phyloP scores from a whole-genome alignment of 768 basidiomycete species.

The Pulveroboletus sp. region DNA sequence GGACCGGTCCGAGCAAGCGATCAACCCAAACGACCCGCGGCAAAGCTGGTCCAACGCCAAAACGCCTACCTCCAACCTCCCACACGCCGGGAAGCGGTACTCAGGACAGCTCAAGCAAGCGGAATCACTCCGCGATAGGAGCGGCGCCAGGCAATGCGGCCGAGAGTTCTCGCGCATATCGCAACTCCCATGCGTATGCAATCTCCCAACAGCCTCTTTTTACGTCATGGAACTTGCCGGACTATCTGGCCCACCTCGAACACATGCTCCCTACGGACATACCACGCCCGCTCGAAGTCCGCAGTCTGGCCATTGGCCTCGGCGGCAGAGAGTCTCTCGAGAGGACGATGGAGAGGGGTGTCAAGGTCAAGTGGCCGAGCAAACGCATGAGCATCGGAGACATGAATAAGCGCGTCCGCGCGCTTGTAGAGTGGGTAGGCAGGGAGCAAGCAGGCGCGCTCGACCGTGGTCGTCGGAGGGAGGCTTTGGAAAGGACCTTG shows the following conservation, averaged over 20 bases:
- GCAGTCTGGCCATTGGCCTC: conserved; percentile 40
- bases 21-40: conserved; percentile 39
- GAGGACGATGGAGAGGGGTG: conserved; percentile 65
- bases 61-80: conserved; percentile 28
- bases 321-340: conserved; percentile 53
- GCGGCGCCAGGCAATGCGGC: conserved; percentile 34
- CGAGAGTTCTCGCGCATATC: conserved; percentile 62
- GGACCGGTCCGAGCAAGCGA: conserved; percentile 32
- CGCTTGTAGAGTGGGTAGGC: conserved; percentile 91
- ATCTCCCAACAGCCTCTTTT: conserved; percentile 73
- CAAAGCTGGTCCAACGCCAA: conserved; percentile 26
- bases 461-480: conserved; percentile 64
- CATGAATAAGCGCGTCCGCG: conserved; percentile 92
- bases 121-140: conserved; percentile 41
- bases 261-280: conserved; percentile 73
- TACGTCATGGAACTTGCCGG: conserved; percentile 88
- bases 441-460: conserved; percentile 74
- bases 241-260: conserved; percentile 85
- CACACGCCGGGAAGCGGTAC: conserved; percentile 28
- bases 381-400: conserved; percentile 95
- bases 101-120: conserved; percentile 47
- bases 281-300: conserved; percentile 72
- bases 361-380: conserved; percentile 89
- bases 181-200: conserved; percentile 74
- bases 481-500: conserved; percentile 59